A percentile compares a stretch with the other conserved stretches of the same genome.
Conservation (phyloP, 164 flowering plant genomes). For the Annona cherimola region DNA sequence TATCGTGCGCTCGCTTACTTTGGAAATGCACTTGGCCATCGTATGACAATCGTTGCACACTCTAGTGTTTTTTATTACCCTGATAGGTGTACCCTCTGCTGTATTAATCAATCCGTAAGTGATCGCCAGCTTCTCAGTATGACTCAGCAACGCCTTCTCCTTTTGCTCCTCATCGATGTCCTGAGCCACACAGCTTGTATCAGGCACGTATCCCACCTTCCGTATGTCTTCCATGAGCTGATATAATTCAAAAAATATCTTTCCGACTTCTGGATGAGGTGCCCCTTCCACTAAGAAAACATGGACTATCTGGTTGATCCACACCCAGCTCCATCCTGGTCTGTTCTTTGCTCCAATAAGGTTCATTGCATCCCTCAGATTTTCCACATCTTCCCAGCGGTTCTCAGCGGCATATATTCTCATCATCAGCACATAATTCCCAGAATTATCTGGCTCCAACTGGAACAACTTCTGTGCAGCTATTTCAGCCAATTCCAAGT, state of each 20-base stretch:
- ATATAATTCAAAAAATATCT: constrained; percentile 53
- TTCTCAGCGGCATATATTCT: constrained; percentile 32
- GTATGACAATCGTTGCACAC: constrained; percentile 59
- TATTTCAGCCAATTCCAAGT: constrained; percentile 44
- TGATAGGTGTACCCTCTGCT: constrained; percentile 24
- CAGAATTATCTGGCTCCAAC: constrained; percentile 55
- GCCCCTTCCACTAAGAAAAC: constrained; percentile 37
- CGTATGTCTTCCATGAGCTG: constrained; percentile 47
- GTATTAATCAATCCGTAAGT: constrained; percentile 51
- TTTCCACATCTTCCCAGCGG: constrained; percentile 53
- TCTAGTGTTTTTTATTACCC: constrained; percentile 57
- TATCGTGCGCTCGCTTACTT: constrained; percentile 35
- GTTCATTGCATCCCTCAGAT: constrained; percentile 33
- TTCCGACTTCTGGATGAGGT: constrained; percentile 48
- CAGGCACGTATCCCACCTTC: constrained; percentile 51
- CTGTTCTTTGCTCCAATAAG: constrained; percentile 26
- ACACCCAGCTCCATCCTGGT: constrained; percentile 54
- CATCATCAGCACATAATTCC: constrained; percentile 51
- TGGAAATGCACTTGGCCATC: constrained; percentile 51
- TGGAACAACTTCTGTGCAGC: constrained; percentile 44
- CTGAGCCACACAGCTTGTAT: constrained; percentile 40
- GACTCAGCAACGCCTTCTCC: constrained; percentile 42
- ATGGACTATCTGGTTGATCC: constrained; percentile 38
- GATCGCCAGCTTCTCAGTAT: constrained; percentile 65
- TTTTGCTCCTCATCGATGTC: constrained; percentile 43